A percentile compares a stretch with the other conserved stretches of the same genome.
Evolutionary conservation across 306 rosid genomes (phyloP).

Genomic region (Fagus crenata): DNA sequence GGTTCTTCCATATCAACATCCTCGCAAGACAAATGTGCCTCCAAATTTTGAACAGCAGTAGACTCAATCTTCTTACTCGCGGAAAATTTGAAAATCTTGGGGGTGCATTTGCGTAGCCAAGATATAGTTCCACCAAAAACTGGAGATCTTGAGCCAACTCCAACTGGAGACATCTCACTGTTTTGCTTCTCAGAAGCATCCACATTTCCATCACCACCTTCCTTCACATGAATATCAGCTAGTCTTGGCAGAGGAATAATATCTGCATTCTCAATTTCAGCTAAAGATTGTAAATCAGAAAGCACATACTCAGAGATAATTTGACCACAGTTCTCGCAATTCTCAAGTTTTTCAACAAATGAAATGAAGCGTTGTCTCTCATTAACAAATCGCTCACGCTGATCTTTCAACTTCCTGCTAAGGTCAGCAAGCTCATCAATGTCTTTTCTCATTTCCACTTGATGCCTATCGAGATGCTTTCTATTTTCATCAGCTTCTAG

Average conservation of each 20-base stretch:
- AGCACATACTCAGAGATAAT: conserved; percentile 66
- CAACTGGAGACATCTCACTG: conserved; percentile 43
- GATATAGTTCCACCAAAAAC: conserved; percentile 72
- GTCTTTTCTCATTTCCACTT: conserved; percentile 78
- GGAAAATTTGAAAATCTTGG: conserved; percentile 77
- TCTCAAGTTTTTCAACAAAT: conserved; percentile 61
- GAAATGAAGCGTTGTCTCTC: conserved; percentile 76
- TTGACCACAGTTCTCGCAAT: conserved; percentile 78
- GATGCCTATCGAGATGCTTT: conserved; percentile 69
- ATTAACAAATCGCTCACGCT: conserved; percentile 65
- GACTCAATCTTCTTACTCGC: conserved; percentile 56
- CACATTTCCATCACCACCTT: conserved; percentile 42
- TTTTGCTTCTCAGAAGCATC: conserved; percentile 44
- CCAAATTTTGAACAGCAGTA: conserved; percentile 45
- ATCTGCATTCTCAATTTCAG: conserved; percentile 65
- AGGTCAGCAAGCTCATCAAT: conserved; percentile 77
- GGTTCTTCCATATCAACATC: conserved; percentile 42
- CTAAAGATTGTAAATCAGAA: conserved; percentile 59
- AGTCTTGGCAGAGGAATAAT: conserved; percentile 56
- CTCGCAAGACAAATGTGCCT: conserved; percentile 32
- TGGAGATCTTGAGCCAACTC: conserved; percentile 48
- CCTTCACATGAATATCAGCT: conserved; percentile 46
- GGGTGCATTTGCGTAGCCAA: conserved; percentile 87
- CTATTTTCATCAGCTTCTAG: conserved; percentile 68
- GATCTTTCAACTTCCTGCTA: conserved; percentile 65